These are phyloP conservation scores for Trichothecium sympodiale DNA, from an alignment of 2,329 filamentous ascomycete genomes.

Conservation along the genomic window DNA sequence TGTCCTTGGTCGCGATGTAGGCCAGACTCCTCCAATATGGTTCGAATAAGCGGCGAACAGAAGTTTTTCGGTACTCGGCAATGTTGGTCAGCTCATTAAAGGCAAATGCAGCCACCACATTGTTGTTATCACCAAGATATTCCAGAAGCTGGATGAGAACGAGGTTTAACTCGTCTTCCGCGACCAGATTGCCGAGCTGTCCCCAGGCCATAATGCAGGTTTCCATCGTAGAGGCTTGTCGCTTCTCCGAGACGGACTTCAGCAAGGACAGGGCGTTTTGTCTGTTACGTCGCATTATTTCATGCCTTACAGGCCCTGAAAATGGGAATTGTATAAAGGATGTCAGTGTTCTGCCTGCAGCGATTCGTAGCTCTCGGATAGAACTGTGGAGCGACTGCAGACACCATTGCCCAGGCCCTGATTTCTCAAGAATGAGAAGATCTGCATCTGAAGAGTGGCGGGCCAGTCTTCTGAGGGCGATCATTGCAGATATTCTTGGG, in stretches of 20 bases:
- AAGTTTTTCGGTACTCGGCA: conserved; percentile 51
- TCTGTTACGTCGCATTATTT: conserved; percentile 35
- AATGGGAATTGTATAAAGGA: conserved; percentile 41
- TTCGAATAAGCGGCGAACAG: conserved; percentile 59
- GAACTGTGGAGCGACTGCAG: conserved; percentile 75
- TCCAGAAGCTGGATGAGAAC: conserved; percentile 75
- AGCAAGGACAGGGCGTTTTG: conserved; percentile 60
- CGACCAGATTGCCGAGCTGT: conserved; percentile 66
- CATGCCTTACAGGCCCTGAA: conserved; percentile 8
- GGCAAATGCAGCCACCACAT: conserved; percentile 67
- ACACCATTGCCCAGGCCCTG: conserved; percentile 67
- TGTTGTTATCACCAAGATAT: conserved; percentile 75
- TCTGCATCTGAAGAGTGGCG: conserved; percentile 50
- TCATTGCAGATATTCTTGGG: conserved; percentile 59
- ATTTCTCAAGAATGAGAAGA: conserved; percentile 56
- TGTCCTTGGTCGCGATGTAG: conserved; percentile 70
- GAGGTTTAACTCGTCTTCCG: conserved; percentile 76
- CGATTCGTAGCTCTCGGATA: conserved; percentile 71
- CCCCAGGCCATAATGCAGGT: conserved; percentile 79
- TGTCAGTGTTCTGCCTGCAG: conserved; percentile 58
- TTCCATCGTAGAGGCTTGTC: conserved; percentile 60
- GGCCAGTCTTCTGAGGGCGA: conserved; percentile 57
- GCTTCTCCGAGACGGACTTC: conserved; percentile 59
- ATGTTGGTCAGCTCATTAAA: conserved; percentile 73
- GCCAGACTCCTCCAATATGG: conserved; percentile 86